These are phyloP conservation scores for Ceratobasidium sp. DNA, from an alignment of 1,284 basidiomycete genomes.

Conservation along the genomic window DNA sequence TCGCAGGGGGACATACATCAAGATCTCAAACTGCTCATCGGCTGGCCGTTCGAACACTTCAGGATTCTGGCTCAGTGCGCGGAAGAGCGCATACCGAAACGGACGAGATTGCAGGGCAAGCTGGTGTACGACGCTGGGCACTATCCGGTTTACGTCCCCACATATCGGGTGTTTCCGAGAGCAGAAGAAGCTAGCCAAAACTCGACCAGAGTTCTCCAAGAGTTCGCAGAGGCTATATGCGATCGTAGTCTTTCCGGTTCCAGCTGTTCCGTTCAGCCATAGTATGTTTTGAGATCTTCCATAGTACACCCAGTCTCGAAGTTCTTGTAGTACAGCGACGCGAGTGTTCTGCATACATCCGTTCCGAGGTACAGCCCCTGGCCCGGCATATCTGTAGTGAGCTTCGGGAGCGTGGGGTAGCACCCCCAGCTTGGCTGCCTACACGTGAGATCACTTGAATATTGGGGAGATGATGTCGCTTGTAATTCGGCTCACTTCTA, in stretches of 20 bases:
- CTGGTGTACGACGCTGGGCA: neutral
- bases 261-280: slow-evolving; percentile 28
- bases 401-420: neutral
- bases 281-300: neutral
- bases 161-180: neutral
- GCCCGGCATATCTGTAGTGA: neutral
- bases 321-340: neutral
- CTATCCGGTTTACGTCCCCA: neutral
- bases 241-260: neutral
- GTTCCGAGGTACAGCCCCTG: neutral
- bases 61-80: neutral
- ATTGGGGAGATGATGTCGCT: too few relatives aligned
- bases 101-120: neutral
- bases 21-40: neutral
- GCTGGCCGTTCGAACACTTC: neutral
- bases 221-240: slow-evolving; percentile 5
- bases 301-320: neutral
- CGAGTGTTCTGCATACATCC: slow-evolving; percentile 8
- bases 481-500: too few relatives aligned
- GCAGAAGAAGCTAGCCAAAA: slow-evolving; percentile 21
- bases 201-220: neutral
- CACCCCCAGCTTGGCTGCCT: too few relatives aligned
- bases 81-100: neutral
- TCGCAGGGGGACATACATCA: neutral
- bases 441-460: too few relatives aligned